A percentile compares a stretch with the other conserved stretches of the same genome.
Conservation (phyloP, 129 eudicot species). For the Lonicera japonica region DNA sequence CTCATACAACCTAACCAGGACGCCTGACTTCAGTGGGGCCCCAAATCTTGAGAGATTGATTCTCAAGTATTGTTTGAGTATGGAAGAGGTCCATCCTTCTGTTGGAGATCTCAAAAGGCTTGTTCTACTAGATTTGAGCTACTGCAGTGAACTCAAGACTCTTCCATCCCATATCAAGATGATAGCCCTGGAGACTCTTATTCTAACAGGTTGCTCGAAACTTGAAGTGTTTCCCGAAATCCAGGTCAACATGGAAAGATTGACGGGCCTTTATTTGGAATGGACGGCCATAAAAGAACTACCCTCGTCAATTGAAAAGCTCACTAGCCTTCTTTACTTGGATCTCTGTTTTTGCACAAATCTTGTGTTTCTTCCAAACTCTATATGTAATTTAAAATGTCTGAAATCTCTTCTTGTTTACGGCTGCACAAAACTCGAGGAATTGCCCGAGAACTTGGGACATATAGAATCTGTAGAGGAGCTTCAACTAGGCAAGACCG, state of each 20-base stretch:
- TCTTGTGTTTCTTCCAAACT: slow-evolving; percentile 15
- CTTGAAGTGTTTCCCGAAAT: slow-evolving; percentile 17
- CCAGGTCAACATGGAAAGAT: slow-evolving; percentile 11
- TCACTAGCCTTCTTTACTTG: slow-evolving; percentile 4
- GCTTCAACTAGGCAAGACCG: slow-evolving; percentile 12
- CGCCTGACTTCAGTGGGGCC: slow-evolving; percentile 6
- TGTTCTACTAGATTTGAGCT: neutral
- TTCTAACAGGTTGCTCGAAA: neutral
- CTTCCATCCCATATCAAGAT: neutral
- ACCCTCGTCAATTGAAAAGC: slow-evolving; percentile 16
- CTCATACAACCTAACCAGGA: slow-evolving; percentile 5
- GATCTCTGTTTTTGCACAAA: neutral
- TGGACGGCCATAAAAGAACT: slow-evolving; percentile 16
- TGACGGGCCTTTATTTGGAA: slow-evolving; percentile 13
- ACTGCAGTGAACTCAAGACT: neutral
- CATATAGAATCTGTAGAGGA: slow-evolving; percentile 11
- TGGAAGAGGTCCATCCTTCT: slow-evolving; percentile 16
- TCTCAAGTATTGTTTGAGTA: neutral
- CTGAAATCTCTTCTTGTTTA: neutral
- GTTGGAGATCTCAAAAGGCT: slow-evolving; percentile 12
- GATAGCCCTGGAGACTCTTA: slow-evolving; percentile 14
- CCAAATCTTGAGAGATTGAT: slow-evolving; percentile 16
- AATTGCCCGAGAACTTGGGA: slow-evolving; percentile 23
- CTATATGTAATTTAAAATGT: slow-evolving; percentile 17
- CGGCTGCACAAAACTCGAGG: slow-evolving; percentile 15